Base-by-base conservation (phyloP, 140 eudicot genomes). In the Stevia rebaudiana region DNA sequence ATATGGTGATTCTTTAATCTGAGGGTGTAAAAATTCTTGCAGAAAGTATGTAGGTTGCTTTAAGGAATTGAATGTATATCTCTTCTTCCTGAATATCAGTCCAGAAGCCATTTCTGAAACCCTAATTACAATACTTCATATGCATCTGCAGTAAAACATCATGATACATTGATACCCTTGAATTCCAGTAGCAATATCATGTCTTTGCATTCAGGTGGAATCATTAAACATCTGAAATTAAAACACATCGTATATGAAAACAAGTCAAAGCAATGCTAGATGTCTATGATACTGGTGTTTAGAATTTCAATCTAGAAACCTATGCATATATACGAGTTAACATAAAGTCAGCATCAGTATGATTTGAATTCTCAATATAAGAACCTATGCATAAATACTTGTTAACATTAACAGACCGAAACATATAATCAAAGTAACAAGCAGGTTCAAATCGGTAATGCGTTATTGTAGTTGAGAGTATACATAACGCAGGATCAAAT, bases 101-200 rank as follows among this genome's bases (percentile, higher is more conserved):
- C 89, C 74, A 49, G 92, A 74, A 68, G 95, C 86, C 95, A 87
- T 87, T 40, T 25, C 22, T 43, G 46, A 55, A 52, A 48, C 80
- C 65, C 24, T 54, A 12, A 15, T 33, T 18, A 50, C 65, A 41
- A 41, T 11, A 15, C 51, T 55, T 61, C 23, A 68, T 66, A 73
- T 64, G 8, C 56, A 70, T 56, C 76, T 56, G 48, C 11, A 47
- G 46, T 39, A 40, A 41, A 50, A 74, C 64, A 79, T 44, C 7
- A 66, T 35, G 12, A 67, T 13, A 50, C n/a, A 8, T 18, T 35
- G 12, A 67, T 13, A 50, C n/a, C 12, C 28, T 67, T 37, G 63
- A 21, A 49, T 35, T 36, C 61, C 0, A 56, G 62, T 28, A 52
- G 41, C 70, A 64, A 30, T 30, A 55, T 55, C 56, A 49, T 49